These are phyloP conservation scores for Eucalyptus pauciflora DNA, from an alignment of 345 rosid species.

Conservation along the genomic window DNA sequence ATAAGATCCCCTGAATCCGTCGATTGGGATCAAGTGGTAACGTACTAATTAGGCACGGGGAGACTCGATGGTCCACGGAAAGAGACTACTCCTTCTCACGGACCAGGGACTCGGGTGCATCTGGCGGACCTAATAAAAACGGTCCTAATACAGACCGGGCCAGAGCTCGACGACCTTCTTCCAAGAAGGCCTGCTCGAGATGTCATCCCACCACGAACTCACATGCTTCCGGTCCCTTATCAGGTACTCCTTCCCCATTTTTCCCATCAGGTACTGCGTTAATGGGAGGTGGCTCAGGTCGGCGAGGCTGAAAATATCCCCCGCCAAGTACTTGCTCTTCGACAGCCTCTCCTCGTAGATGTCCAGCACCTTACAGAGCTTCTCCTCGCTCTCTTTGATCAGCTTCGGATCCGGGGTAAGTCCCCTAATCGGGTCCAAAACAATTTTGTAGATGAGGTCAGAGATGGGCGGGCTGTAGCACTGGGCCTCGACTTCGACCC, in stretches of 20 bases:
- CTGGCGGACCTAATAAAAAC: neutral
- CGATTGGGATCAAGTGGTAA: neutral
- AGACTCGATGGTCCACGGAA: neutral
- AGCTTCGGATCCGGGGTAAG: constrained; percentile 31
- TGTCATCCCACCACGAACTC: constrained; percentile 65
- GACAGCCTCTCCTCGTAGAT: constrained; percentile 57
- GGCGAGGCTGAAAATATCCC: constrained; percentile 62
- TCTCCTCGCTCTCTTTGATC: constrained; percentile 57
- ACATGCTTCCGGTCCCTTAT: constrained; percentile 52
- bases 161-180: constrained; percentile 29
- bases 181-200: constrained; percentile 62
- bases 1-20: neutral
- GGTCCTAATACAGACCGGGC: neutral
- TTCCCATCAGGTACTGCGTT: constrained; percentile 48
- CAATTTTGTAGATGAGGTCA: constrained; percentile 16
- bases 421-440: constrained; percentile 29
- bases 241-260: constrained; percentile 34
- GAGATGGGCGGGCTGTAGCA: constrained; percentile 38
- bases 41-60: neutral
- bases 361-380: constrained; percentile 41
- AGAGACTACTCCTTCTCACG: neutral
- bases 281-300: constrained; percentile 63
- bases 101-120: neutral
- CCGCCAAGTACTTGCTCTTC: constrained; percentile 51
- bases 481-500: constrained; percentile 63